Evolutionary conservation across 1,284 basidiomycete species (phyloP), one percentile per base, ranked within the genome.

Genomic region (Chalciporus sp.): DNA sequence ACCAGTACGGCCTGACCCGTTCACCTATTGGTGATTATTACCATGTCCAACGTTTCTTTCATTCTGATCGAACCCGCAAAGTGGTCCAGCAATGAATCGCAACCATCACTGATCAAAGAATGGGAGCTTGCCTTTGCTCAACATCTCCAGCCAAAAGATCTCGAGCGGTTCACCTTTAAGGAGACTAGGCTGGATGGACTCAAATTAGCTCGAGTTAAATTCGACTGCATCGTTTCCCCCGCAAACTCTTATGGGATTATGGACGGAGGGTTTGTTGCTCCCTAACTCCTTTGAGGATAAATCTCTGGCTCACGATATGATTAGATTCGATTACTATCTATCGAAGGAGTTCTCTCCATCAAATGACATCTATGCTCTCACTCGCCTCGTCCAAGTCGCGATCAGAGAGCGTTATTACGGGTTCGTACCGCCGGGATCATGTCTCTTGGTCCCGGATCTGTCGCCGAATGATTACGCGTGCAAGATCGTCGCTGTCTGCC

Each of bases 401-500:
- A 35, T 35, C 33, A 12, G 33, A 35, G 33, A 35, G 11, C 33
- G 33, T 3, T 35, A 35, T 35, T 35, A 35, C 6, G 33, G 33
- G 6, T 35, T 35, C 12, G 33, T 12, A 14, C 33, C 33, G 33
- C 33, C 33, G 12, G 33, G 33, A 14, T 35, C 33, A 35, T 35
- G 33, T 35, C 33, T 35, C 33, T 16, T 35, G 12, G 33, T 35
- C 33, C 33, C 33, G 14, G 33, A 7, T 35, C 33, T 35, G 11
- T 12, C 33, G 12, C 14, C 33, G 14, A 35, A 35, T 12, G 33
- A 35, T 2, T 35, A 35, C 33, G 33, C 11, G 5, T 35, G 14
- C 33, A 35, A 35, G 33, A 16, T 16, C 5, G 14, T 35, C 33
- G 63, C 63, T 17, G 60, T 62, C 41, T 59, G 58, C 39, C 64